Conservation (phyloP, 345 rosid genomes). For the Camelina sativa region DNA sequence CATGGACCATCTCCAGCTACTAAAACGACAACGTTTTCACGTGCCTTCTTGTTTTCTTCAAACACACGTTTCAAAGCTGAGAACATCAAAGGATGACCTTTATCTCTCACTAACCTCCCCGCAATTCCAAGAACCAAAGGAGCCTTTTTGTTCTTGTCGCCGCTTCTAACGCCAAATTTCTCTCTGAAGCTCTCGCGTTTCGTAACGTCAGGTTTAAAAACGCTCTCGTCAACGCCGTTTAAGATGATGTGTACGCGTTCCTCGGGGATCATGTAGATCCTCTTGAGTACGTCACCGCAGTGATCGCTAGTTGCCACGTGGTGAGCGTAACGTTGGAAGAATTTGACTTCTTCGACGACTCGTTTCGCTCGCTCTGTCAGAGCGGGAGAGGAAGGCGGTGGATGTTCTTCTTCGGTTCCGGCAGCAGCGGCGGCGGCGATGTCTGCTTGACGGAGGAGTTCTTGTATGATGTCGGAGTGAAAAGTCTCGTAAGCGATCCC, state of each 20-base stretch:
- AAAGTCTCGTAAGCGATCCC: conserved; percentile 93
- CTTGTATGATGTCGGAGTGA: conserved; percentile 90
- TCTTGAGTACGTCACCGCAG: conserved; percentile 80
- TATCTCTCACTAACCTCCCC: conserved; percentile 90
- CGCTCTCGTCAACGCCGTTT: conserved; percentile 78
- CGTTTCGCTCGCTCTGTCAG: conserved; percentile 60
- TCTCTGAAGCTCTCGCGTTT: conserved; percentile 56
- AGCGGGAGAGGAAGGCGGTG: conserved; percentile 56
- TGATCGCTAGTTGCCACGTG: conserved; percentile 97
- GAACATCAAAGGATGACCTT: conserved; percentile 80
- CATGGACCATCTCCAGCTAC: conserved; percentile 98
- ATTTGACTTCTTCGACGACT: conserved; percentile 85
- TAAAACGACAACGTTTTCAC: conserved; percentile 54
- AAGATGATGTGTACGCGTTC: conserved; percentile 88
- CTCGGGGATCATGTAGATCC: conserved; percentile 93
- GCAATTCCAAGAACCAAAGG: conserved; percentile 76
- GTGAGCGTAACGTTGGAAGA: conserved; percentile 80
- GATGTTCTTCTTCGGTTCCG: conserved; percentile 41
- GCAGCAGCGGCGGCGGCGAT: background rate
- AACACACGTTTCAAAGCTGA: conserved; percentile 74
- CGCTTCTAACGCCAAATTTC: conserved; percentile 54
- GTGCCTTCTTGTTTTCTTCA: conserved; percentile 56
- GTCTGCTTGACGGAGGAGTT: conserved; percentile 56
- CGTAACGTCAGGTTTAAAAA: conserved; percentile 63
- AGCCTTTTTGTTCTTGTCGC: conserved; percentile 32